phyloP scores from a whole-genome alignment of 805 yeast species.

The Metschnikowia colocasiae region DNA sequence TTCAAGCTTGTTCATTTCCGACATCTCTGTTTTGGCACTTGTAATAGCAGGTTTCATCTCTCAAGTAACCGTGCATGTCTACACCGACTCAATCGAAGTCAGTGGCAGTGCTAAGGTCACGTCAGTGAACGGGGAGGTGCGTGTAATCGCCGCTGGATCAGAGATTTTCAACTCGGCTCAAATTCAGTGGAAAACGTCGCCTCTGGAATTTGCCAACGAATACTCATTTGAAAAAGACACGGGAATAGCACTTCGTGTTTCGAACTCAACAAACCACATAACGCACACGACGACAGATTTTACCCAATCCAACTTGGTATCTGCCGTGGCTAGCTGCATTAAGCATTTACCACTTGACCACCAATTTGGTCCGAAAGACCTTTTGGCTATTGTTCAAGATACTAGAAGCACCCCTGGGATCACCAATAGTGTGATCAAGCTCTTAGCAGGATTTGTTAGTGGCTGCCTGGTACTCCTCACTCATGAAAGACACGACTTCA shows the following conservation, averaged over 20 bases:
- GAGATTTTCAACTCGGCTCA: neutral
- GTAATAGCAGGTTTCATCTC: conserved; percentile 44
- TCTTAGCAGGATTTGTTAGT: conserved; percentile 38
- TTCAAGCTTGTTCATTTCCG: conserved; percentile 8
- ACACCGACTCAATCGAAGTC: conserved; percentile 20
- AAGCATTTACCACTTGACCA: conserved; percentile 44
- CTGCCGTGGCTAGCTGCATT: conserved; percentile 50
- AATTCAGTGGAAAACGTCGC: neutral
- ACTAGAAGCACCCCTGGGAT: conserved; percentile 21
- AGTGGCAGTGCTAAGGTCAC: neutral
- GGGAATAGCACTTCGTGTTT: conserved; percentile 32
- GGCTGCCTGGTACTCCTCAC: conserved; percentile 25
- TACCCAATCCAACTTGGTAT: conserved; percentile 50
- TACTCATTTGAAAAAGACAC: conserved; percentile 33
- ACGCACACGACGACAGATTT: conserved; percentile 26
- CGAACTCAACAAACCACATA: conserved; percentile 17
- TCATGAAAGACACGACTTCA: conserved; percentile 11
- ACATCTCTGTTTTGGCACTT: conserved; percentile 32
- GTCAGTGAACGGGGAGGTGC: neutral
- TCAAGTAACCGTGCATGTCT: conserved; percentile 39
- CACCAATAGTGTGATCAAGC: conserved; percentile 32
- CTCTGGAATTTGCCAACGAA: conserved; percentile 24
- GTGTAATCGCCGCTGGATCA: neutral
- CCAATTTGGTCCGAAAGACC: conserved; percentile 28
- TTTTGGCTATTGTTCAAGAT: conserved; percentile 21